Percentiles rank a stretch among this genome's conserved stretches.
Conservation (phyloP, 257 asterid species). For the Nemophila menziesii region DNA sequence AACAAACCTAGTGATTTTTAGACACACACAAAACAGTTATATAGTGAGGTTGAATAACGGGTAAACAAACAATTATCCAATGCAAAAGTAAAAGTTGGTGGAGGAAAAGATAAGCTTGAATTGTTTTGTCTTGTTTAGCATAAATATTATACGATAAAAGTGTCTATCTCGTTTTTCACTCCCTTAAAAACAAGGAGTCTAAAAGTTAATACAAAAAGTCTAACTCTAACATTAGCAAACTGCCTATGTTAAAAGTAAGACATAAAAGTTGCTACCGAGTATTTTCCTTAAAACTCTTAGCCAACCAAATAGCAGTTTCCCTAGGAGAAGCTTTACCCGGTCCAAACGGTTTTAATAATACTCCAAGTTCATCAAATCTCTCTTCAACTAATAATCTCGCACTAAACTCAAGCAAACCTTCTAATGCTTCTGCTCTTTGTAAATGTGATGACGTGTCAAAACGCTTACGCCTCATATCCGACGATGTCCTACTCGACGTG, state of each 20-base stretch:
- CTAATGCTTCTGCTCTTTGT: constrained; percentile 85
- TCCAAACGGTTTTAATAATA: constrained; percentile 70
- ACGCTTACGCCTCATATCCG: constrained; percentile 53
- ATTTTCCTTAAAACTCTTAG: constrained; percentile 79
- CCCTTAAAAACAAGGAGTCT: not conserved
- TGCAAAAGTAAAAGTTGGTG: too few relatives aligned
- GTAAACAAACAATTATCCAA: too few relatives aligned
- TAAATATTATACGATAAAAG: too few relatives aligned
- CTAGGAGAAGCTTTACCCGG: constrained; percentile 82
- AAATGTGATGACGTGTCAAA: constrained; percentile 71
- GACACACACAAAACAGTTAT: too few relatives aligned
- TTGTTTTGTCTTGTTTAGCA: too few relatives aligned
- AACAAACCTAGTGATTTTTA: too few relatives aligned
- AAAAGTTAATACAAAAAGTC: too few relatives aligned
- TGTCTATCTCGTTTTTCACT: too few relatives aligned
- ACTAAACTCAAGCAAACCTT: constrained; percentile 85
- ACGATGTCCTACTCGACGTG: constrained; percentile 75
- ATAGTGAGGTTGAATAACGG: too few relatives aligned
- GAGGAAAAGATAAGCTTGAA: too few relatives aligned
- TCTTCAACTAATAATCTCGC: constrained; percentile 69
- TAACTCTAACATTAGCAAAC: constrained; percentile 22
- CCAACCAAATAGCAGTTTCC: constrained; percentile 91
- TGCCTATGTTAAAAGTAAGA: constrained; percentile 22
- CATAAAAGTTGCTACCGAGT: constrained; percentile 33
- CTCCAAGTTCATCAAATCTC: constrained; percentile 78